A percentile compares a stretch with the other conserved stretches of the same genome.
Evolutionary conservation across 768 basidiomycete species (phyloP).

Genomic region (Albatrellus ellisii): DNA sequence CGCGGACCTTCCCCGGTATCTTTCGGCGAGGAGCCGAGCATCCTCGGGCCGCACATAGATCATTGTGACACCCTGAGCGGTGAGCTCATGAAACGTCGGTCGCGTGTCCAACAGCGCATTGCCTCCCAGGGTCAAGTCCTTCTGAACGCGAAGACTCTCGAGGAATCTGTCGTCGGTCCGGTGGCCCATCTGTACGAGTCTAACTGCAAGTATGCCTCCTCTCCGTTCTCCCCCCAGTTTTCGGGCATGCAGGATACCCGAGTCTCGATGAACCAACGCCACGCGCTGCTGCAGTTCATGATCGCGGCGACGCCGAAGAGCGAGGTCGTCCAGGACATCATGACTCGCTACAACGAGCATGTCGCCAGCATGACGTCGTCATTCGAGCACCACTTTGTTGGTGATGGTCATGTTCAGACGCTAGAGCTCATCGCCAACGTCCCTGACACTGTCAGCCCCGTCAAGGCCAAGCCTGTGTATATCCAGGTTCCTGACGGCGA

Average conservation of each 20-base stretch:
- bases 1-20: constrained; percentile 38
- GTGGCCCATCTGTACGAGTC: constrained; percentile 36
- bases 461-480: constrained; percentile 70
- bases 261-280: constrained; percentile 23
- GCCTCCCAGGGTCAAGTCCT: constrained; percentile 24
- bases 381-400: constrained; percentile 31
- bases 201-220: constrained; percentile 41
- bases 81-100: constrained; percentile 22
- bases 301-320: constrained; percentile 50
- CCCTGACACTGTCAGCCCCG: constrained; percentile 68
- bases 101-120: constrained; percentile 16
- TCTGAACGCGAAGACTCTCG: constrained; percentile 12
- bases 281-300: constrained; percentile 71
- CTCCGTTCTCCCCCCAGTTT: constrained; percentile 28
- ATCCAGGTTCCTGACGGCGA: constrained; percentile 67
- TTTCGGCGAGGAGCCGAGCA: constrained; percentile 16
- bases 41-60: constrained; percentile 31
- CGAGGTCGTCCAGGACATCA: constrained; percentile 34
- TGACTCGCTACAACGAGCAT: constrained; percentile 35
- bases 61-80: constrained; percentile 34
- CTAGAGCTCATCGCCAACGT: constrained; percentile 42
- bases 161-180: constrained; percentile 16
- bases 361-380: constrained; percentile 34
- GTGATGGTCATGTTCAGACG: constrained; percentile 25
- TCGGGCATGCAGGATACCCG: constrained; percentile 19